These are phyloP conservation scores for Metarhizium guizhouense DNA, from an alignment of 2,329 filamentous ascomycete species.

Conservation along the genomic window DNA sequence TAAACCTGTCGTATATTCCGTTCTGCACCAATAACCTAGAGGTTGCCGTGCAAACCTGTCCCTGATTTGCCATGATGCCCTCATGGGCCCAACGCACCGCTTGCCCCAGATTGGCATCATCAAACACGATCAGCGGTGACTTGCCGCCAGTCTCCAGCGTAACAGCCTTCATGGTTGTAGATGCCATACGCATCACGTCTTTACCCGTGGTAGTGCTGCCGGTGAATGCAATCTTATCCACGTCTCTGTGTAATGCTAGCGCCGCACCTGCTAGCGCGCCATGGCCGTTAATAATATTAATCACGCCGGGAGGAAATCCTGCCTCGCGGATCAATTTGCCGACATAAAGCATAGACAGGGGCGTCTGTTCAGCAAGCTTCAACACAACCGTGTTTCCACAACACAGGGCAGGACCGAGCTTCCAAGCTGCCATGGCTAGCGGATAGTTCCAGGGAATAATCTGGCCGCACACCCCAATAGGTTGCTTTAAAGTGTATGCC, in stretches of 20 bases:
- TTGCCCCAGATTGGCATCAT: constrained; percentile 53
- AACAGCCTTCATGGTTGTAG: constrained; percentile 49
- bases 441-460: constrained; percentile 83
- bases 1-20: constrained; percentile 47
- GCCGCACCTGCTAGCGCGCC: constrained; percentile 56
- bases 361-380: constrained; percentile 53
- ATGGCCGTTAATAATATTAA: constrained; percentile 62
- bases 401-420: constrained; percentile 61
- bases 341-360: constrained; percentile 51
- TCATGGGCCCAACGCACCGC: constrained; percentile 42
- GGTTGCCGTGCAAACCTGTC: constrained; percentile 52
- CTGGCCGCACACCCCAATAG: constrained; percentile 63
- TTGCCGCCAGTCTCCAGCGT: constrained; percentile 54
- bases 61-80: constrained; percentile 45
- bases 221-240: constrained; percentile 68
- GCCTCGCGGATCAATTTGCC: constrained; percentile 57
- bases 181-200: constrained; percentile 61
- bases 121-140: constrained; percentile 49
- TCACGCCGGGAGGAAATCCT: constrained; percentile 63
- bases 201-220: constrained; percentile 59
- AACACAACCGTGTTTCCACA: constrained; percentile 56
- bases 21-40: constrained; percentile 52
- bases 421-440: constrained; percentile 67
- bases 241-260: constrained; percentile 51
- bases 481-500: constrained; percentile 53